These are phyloP conservation scores for Colletotrichum lini DNA, from an alignment of 2,329 filamentous ascomycete species.

Conservation along the genomic window DNA sequence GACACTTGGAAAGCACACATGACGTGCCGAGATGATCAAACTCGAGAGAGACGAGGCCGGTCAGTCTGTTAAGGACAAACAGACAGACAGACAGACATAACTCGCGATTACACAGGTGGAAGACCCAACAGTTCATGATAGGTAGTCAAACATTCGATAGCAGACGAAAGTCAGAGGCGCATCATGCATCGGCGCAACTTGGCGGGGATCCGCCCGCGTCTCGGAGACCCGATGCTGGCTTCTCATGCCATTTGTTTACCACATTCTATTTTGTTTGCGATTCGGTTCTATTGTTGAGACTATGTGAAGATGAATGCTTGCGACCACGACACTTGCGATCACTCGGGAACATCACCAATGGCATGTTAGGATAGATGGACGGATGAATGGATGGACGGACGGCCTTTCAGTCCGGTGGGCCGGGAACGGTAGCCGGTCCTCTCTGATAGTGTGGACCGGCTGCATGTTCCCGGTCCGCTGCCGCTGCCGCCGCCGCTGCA, in stretches of 20 bases:
- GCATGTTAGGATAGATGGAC: too few species aligned
- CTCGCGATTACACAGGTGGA: neutral
- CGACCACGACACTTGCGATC: neutral
- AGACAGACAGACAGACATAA: neutral
- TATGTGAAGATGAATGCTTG: neutral
- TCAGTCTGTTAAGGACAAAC: slow-evolving; percentile 9
- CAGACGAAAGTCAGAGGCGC: slow-evolving; percentile 19
- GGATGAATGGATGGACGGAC: slow-evolving; percentile 1
- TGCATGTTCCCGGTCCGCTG: slow-evolving; percentile 31
- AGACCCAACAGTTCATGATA: too few species aligned
- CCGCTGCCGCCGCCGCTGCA: neutral
- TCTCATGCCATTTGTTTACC: slow-evolving; percentile 6
- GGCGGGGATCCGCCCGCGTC: slow-evolving; percentile 1
- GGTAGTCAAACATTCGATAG: neutral
- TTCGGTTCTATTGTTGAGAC: neutral
- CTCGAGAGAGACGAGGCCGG: slow-evolving; percentile 10
- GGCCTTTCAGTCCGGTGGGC: neutral
- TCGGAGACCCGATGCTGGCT: neutral
- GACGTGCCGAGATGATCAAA: slow-evolving; percentile 5
- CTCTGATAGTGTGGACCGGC: slow-evolving; percentile 18
- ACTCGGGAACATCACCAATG: neutral
- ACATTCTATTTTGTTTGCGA: slow-evolving; percentile 16
- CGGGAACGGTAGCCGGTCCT: slow-evolving; percentile 36
- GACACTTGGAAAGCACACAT: slow-evolving; percentile 37
- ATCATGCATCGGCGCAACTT: slow-evolving; percentile 7